Evolutionary conservation across 257 asterid genomes (phyloP), one percentile per base, ranked within the genome.

Genomic region (Solanum tarapatanum): DNA sequence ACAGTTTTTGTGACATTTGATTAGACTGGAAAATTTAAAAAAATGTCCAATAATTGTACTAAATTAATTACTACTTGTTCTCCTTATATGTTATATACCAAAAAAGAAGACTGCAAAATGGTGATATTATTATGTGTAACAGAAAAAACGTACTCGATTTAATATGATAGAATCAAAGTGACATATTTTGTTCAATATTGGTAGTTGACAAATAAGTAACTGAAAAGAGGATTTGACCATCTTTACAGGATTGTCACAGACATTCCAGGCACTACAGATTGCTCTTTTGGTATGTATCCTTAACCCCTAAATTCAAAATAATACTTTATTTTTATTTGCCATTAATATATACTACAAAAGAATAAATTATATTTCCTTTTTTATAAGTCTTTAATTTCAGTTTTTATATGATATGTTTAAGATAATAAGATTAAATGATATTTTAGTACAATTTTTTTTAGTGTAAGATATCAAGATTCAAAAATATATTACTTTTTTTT

Each of bases 251-350:
- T 96, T 3, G 94, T 96, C 62, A 92, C 98, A 70, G 97, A 96
- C 86, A 96, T 96, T 84, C 99, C 99, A 11, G 99, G 99, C 86
- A 94, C 98, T 14, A 96, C 99, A 23, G 95, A 94, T 87, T 85
- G 98, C 88, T 91, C 99, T 79, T 96, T 96, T 80, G 99, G 99
- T 96, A 95, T 45, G 43, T 48, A 82, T 82, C 69, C 39, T 82
- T 82, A 28, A 26, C 19, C 39, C 24, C 9, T 19, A 43, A 28
- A 19, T 43, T 8, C 60, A 88, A 19, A 37, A 41, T 3, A 79
- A 9, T 62, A 26, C 69, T 19, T 21, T 28, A 45, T 80, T 43
- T 19, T 21, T 48, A 45, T 80, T 43, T 82, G 43, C 30, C 66
- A 41, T 26, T 39, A 39, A 39, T 73, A 19, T 2, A 7, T 55